Percentiles rank a stretch among this genome's conserved stretches.
These are phyloP conservation scores for Calonectria fujianensis DNA, from an alignment of 2,329 filamentous ascomycete genomes.

Conservation along the genomic window DNA sequence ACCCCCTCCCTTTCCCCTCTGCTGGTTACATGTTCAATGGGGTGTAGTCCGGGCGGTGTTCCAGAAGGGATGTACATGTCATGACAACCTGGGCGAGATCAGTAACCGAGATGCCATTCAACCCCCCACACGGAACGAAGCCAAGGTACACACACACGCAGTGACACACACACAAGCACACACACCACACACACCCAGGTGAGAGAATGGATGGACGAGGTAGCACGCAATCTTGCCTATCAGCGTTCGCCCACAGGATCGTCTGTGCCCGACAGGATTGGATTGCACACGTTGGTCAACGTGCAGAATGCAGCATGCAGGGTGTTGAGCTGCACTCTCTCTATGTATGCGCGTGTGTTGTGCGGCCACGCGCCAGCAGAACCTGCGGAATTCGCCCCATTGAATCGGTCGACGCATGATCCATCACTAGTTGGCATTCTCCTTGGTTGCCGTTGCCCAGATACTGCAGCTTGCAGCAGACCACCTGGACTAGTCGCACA, in stretches of 20 bases:
- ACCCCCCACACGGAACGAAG: conserved; percentile 23
- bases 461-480: conserved; percentile 28
- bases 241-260: conserved; percentile 17
- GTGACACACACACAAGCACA: background rate
- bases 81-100: conserved; percentile 28
- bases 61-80: conserved; percentile 28
- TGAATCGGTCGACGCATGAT: conserved; percentile 22
- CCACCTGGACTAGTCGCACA: conserved; percentile 17
- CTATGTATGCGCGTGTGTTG: conserved; percentile 41
- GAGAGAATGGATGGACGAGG: conserved; percentile 4
- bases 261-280: conserved; percentile 18
- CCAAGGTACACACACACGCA: background rate
- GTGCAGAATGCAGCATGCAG: conserved; percentile 32
- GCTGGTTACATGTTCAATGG: conserved; percentile 17
- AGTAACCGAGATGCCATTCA: conserved; percentile 31
- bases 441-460: conserved; percentile 23
- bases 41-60: conserved; percentile 15
- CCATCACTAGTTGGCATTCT: conserved; percentile 30
- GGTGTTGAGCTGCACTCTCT: conserved; percentile 22
- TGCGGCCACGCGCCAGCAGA: conserved; percentile 28
- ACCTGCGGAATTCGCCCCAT: conserved; percentile 24
- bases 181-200: background rate
- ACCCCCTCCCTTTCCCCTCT: background rate
- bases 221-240: conserved; percentile 24
- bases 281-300: conserved; percentile 23